Base-by-base conservation (phyloP, 2,329 filamentous ascomycete genomes). In the Paradendryphiella salina region DNA sequence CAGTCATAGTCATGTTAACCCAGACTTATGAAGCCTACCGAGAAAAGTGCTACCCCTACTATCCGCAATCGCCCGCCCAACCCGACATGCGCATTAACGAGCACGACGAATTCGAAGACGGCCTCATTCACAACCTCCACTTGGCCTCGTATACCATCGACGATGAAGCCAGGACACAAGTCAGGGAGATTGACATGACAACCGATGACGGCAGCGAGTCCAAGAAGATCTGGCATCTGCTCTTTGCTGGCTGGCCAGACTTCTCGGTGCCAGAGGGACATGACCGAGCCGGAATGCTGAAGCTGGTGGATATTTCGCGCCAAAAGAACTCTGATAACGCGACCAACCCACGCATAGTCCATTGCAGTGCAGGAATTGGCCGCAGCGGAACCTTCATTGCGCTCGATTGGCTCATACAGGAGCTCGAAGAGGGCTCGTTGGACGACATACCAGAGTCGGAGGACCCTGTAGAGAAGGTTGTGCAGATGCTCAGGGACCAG, bases 381-480 rank as follows among this genome's bases (percentile, higher is more conserved):
- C 85, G 94, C 47, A 96, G 89, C 6, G 94, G 94, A 28, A 97
- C 94, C 0, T 99, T 97, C 69, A 96, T 99, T 65, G 88, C 90
- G 1, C 82, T 99, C n/a, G 94, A 97, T 73, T 90, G 95, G 72
- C 82, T 99, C 20, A 80, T 96, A 57, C 82, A 86, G 29, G 90
- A 96, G 73, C 80, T 97, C 8, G 85, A 89, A 20, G 82, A 85
- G 5, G 93, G 91, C 41, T 80, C 85, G 17, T 75, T 96, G 41
- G 80, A 80, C 52, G 43, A 57, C 32, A 59, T 75, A 7, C 73
- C 77, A 8, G 74, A 79, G 9, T 75, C 79, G 38, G 66, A 74
- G 20, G 92, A 96, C 64, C 82, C 87, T 2, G 81, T 99, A 33
- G 89, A 85, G 59, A 81, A 88, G 14, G 88, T 88, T 0, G 92